Base-by-base conservation (phyloP, 2,329 filamentous ascomycete species). In the Dothistroma pini region DNA sequence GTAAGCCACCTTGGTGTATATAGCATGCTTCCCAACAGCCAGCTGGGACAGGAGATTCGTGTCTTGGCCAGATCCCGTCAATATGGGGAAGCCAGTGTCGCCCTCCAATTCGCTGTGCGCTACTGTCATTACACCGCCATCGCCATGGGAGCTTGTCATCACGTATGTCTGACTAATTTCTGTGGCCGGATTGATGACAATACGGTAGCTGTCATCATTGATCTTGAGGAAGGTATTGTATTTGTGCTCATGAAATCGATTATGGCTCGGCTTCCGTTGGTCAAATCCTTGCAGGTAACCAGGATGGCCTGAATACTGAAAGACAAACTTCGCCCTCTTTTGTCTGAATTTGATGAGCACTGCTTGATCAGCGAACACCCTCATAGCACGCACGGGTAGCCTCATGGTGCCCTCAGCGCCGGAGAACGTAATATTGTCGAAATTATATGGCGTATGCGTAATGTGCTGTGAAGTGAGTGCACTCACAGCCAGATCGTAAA, bases 381-480 rank as follows among this genome's bases (percentile, higher is more conserved):
- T 44, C 49, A 54, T 54, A 19, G 50, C 50, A 9, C 50, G 50
- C 8, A 54, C 50, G 21, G 57, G 57, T 14, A 59, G 29, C 16
- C 49, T 50, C 16, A 41, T 50, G 1, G 57, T 54, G 6, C 57
- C 57, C 7, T 7, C 51, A 14, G 57, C 32, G 21, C 57, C 57
- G n/a, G 50, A 54, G 35, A 59, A 59, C 12, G 50, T 59, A 21
- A 59, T 41, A 22, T 59, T 59, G 22, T 47, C 35, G 29, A 59
- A 54, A 2, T 50, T 49, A 34, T 54, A 49, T 10, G 57, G 57
- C 14, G 57, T 59, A 22, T 59, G 57, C 50, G 50, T 59, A 25
- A 59, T 54, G 9, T 54, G 38, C 35, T 59, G 50, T 8, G 57
- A 59, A 14, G 57, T 54, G 35, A 54, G 25, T 19, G 57, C 57